phyloP scores from a whole-genome alignment of 78 protist species.

The Polysphondylium violaceum region DNA sequence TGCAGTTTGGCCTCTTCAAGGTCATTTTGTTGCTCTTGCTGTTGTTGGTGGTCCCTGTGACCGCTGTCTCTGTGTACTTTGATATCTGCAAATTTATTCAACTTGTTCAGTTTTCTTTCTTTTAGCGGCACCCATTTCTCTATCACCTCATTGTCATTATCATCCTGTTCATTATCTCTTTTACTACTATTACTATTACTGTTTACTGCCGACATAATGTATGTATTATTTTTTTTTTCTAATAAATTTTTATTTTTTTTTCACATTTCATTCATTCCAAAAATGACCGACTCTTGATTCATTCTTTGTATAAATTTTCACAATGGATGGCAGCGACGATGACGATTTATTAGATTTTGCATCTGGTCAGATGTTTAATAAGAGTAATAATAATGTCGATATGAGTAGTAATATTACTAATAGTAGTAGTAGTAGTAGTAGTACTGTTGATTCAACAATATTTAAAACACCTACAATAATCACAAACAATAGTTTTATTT shows the following conservation, averaged over 20 bases:
- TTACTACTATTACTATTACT: neutral
- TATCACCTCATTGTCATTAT: neutral
- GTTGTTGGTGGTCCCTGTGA: neutral
- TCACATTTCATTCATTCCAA: neutral
- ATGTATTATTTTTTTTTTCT: neutral
- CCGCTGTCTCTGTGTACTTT: constrained; percentile 7
- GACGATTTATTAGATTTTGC: constrained; percentile 54
- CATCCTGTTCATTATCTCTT: neutral
- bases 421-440: neutral
- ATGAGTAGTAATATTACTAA: neutral
- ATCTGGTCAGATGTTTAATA: constrained; percentile 35
- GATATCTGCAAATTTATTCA: constrained; percentile 6
- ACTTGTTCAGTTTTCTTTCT: constrained; percentile 44
- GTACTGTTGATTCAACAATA: neutral
- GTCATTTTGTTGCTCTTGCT: neutral
- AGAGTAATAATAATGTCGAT: neutral
- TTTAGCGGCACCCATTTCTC: constrained; percentile 71
- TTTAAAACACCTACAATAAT: neutral
- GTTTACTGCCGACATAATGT: neutral
- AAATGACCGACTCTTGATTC: no score
- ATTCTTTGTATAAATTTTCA: no score
- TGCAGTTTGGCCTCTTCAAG: neutral
- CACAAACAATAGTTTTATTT: neutral
- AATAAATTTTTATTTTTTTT: neutral
- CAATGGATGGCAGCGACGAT: neutral